phyloP scores from a whole-genome alignment of 2,329 filamentous ascomycete species.

The Parastagonospora nodorum region DNA sequence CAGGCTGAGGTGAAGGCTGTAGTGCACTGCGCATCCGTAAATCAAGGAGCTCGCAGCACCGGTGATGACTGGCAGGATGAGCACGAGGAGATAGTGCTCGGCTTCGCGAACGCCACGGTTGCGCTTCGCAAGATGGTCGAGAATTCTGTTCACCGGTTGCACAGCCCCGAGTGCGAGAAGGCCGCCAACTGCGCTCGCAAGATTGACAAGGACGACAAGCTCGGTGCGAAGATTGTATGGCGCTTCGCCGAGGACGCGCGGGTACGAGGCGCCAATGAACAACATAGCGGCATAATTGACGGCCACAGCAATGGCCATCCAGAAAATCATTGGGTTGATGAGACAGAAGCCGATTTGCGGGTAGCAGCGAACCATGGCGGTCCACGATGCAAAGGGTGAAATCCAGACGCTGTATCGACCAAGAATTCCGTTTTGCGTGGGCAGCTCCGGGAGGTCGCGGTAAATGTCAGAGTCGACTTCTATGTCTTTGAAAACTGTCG shows the following conservation, averaged over 20 bases:
- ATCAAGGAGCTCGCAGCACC: conserved; percentile 28
- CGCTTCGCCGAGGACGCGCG: conserved; percentile 17
- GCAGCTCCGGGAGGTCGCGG: conserved; percentile 26
- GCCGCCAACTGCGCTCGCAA: conserved; percentile 22
- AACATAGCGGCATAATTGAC: conserved; percentile 38
- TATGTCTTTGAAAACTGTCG: conserved; percentile 45
- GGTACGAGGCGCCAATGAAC: conserved; percentile 35
- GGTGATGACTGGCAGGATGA: conserved; percentile 31
- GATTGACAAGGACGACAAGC: conserved; percentile 24
- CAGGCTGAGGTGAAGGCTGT: conserved; percentile 12
- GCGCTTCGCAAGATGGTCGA: conserved; percentile 24
- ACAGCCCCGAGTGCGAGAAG: conserved; percentile 22
- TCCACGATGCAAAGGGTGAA: conserved; percentile 33
- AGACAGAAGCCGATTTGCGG: conserved; percentile 35
- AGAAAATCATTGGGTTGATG: conserved; percentile 39
- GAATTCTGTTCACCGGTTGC: conserved; percentile 9
- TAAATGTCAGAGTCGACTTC: conserved; percentile 32
- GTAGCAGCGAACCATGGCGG: conserved; percentile 28
- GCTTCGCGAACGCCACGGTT: conserved; percentile 38
- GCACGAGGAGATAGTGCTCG: conserved; percentile 37
- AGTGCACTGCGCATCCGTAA: conserved; percentile 30
- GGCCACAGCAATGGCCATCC: conserved; percentile 30
- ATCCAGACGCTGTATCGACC: conserved; percentile 17
- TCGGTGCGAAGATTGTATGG: conserved; percentile 29
- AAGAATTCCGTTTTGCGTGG: conserved; percentile 12